These are phyloP conservation scores for Suillus tomentosus DNA, from an alignment of 768 basidiomycete species.

Conservation along the genomic window DNA sequence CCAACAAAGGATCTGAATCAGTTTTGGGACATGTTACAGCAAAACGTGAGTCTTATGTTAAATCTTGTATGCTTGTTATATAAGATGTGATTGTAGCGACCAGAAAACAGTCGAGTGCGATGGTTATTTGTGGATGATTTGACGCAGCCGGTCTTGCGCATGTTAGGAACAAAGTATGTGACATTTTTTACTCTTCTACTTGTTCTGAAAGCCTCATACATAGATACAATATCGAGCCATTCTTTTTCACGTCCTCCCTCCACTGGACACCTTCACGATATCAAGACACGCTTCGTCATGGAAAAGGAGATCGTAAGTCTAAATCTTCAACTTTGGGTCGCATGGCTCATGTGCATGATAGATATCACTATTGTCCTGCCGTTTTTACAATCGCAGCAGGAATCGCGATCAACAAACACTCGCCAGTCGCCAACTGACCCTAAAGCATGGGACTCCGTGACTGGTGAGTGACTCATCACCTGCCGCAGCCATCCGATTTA, in stretches of 20 bases:
- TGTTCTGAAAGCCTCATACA: not conserved
- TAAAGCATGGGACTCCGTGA: too few species aligned
- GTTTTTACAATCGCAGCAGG: not conserved
- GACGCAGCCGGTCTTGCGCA: conserved; percentile 30
- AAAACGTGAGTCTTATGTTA: conserved; percentile 31
- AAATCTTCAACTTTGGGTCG: conserved; percentile 12
- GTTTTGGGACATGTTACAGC: conserved; percentile 33
- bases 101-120: conserved; percentile 20
- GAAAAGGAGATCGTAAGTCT: conserved; percentile 34
- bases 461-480: not conserved
- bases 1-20: conserved; percentile 10
- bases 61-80: not conserved
- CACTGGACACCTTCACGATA: conserved; percentile 37
- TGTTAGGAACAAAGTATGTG: conserved; percentile 33
- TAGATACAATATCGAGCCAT: conserved; percentile 37
- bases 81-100: conserved; percentile 15
- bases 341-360: conserved; percentile 1
- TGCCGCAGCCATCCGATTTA: not conserved
- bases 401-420: too few species aligned
- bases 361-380: conserved; percentile 10
- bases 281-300: conserved; percentile 26
- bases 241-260: conserved; percentile 36
- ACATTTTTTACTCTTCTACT: not conserved
- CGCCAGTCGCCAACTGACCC: too few species aligned
- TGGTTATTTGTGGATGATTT: conserved; percentile 33